Percentiles rank a stretch among this genome's conserved stretches.
phyloP scores from a whole-genome alignment of 2,329 filamentous ascomycete species.

The Hypoxylon sp. region DNA sequence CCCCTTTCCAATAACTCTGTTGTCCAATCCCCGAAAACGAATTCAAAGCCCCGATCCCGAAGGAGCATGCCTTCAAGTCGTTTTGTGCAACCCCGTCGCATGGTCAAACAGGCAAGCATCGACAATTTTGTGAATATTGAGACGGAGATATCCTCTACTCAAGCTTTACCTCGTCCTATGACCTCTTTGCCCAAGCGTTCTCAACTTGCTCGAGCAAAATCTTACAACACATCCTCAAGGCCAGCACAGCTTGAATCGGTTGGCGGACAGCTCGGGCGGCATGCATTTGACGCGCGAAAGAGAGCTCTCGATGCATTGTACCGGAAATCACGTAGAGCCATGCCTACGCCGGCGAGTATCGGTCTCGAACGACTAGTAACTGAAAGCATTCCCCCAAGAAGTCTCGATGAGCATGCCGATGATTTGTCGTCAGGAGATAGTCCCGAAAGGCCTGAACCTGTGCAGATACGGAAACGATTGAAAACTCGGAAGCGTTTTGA shows the following conservation, averaged over 20 bases:
- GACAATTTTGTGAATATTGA: slow-evolving; percentile 53
- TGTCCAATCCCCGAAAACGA: slow-evolving; percentile 10
- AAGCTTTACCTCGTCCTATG: slow-evolving; percentile 6
- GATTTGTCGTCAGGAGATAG: slow-evolving; percentile 13
- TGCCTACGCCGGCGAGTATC: slow-evolving; percentile 48
- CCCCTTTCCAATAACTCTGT: slow-evolving; percentile 47
- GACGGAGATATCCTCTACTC: slow-evolving; percentile 19
- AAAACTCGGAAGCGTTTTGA: slow-evolving; percentile 60
- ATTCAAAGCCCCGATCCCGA: slow-evolving; percentile 31
- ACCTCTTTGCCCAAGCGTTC: slow-evolving; percentile 19
- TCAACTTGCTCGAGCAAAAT: slow-evolving; percentile 30
- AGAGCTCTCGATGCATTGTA: slow-evolving; percentile 69
- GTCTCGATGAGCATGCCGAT: slow-evolving; percentile 10
- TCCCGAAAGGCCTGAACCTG: slow-evolving; percentile 7
- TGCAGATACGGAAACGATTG: slow-evolving; percentile 22
- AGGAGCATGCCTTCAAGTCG: slow-evolving; percentile 37
- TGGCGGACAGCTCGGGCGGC: slow-evolving; percentile 54
- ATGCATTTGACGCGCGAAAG: slow-evolving; percentile 67
- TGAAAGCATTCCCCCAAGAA: slow-evolving; percentile 43
- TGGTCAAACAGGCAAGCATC: slow-evolving; percentile 52
- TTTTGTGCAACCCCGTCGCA: slow-evolving; percentile 50
- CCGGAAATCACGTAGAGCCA: slow-evolving; percentile 56
- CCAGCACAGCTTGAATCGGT: slow-evolving; percentile 71
- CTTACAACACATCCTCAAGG: slow-evolving; percentile 51
- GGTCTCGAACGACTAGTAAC: slow-evolving; percentile 57